These are phyloP conservation scores for Lactuca saligna DNA, from an alignment of 129 eudicot genomes.

Conservation along the genomic window DNA sequence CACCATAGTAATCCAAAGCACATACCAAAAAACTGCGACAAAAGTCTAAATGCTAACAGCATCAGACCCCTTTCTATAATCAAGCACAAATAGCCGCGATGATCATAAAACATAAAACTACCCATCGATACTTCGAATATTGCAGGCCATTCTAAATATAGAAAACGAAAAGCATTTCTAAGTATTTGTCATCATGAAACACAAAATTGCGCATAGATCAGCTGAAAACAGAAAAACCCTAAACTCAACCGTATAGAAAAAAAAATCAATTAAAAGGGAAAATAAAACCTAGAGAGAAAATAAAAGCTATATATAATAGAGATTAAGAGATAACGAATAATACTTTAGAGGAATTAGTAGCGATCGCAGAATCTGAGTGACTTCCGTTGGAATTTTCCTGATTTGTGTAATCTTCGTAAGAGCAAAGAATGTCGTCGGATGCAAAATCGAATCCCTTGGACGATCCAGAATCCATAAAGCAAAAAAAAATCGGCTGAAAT, in stretches of 20 bases:
- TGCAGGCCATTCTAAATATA: background rate
- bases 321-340: background rate
- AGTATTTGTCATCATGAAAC: background rate
- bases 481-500: background rate
- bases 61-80: background rate
- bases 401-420: constrained; percentile 70
- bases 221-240: background rate
- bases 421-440: constrained; percentile 75
- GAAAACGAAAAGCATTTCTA: background rate
- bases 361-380: constrained; percentile 55
- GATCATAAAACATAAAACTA: background rate
- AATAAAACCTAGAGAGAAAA: background rate
- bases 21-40: background rate
- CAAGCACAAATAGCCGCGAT: background rate
- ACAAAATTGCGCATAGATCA: background rate
- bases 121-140: background rate
- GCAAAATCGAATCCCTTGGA: constrained; percentile 70
- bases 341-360: constrained; percentile 56
- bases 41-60: background rate
- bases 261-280: background rate
- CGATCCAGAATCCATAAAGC: constrained; percentile 77
- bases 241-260: background rate
- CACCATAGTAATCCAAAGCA: background rate
- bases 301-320: background rate
- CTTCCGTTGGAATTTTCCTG: constrained; percentile 52